Base-by-base conservation (phyloP, 495 filamentous ascomycete species). In the Copromyces sp. region DNA sequence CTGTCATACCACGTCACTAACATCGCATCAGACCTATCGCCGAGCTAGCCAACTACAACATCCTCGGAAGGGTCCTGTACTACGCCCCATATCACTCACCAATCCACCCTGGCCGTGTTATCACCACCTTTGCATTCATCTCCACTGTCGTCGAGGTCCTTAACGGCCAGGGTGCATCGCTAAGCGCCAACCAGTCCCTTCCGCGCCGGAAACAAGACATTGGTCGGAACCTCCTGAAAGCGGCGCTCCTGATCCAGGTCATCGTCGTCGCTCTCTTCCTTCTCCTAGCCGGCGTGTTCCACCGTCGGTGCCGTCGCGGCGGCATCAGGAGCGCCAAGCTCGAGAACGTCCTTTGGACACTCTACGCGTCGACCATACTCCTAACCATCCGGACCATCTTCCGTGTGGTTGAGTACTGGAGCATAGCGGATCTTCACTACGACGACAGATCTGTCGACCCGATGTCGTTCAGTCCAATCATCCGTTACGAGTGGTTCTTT, bases 31-130 rank as follows among this genome's bases (percentile, higher is more conserved):
- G 90, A 7, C 92, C 92, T 7, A 81, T 94, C 65, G 92, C 91
- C 73, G 90, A 92, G 74, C 87, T 89, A 0, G 86, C 88, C 38
- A 92, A 95, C 78, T 95, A 93, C 80, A 86, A 92, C 75, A 87
- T 90, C 70, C 87, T 95, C 29, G 92, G 91, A 35, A 90, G 92
- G 8, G 88, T 92, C 68, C 84, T 95, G 4, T 93, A 91, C 81
- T 94, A 93, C 81, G 88, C 92, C 39, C 93, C 93, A 0, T 91
- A 94, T 74, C 86, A 90, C 73, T 89, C 91, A 0, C 91, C 92
- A 0, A 89, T 94, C 70, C 90, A 94, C 78, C 93, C 92, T 0
- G 91, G 91, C 3, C 88, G 91, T 2, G 91, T 94, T 24, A 83
- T 92, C 71, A 89, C 89, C 5, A 93, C 91, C n/a, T 94, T 95